Conservation (phyloP, 208 protist species). For the Wallacemonas sp. region DNA sequence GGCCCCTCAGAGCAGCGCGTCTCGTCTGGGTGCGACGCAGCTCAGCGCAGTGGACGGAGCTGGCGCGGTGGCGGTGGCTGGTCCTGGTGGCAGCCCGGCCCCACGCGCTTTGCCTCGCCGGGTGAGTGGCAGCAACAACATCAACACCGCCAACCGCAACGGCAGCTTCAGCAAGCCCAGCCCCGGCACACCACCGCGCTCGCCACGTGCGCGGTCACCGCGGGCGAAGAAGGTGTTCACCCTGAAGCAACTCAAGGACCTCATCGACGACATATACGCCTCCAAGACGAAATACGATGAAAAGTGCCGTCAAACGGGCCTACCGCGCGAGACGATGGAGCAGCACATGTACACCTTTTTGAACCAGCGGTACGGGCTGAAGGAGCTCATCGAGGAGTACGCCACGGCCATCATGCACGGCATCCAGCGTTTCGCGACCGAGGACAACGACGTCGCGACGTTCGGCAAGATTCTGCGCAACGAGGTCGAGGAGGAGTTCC, state of each 20-base stretch:
- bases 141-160: neutral
- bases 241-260: constrained; percentile 75
- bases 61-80: constrained; percentile 7
- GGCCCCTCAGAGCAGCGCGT: neutral
- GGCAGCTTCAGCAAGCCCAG: neutral
- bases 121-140: no score
- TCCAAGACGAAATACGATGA: constrained; percentile 89
- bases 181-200: neutral
- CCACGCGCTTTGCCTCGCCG: no score
- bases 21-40: neutral
- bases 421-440: constrained; percentile 59
- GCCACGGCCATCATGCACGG: constrained; percentile 72
- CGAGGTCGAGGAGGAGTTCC: constrained; percentile 93
- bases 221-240: constrained; percentile 51
- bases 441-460: constrained; percentile 90
- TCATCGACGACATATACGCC: constrained; percentile 88
- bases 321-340: constrained; percentile 92
- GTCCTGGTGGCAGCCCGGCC: neutral
- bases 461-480: constrained; percentile 92
- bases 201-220: constrained; percentile 6
- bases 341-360: constrained; percentile 94
- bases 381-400: constrained; percentile 84
- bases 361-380: constrained; percentile 89
- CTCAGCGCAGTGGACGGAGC: neutral
- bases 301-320: constrained; percentile 67